Evolutionary conservation across 192 early-diverging fungal genomes (phyloP), one percentile per base, ranked within the genome.

Genomic region (Geranomyces variabilis): DNA sequence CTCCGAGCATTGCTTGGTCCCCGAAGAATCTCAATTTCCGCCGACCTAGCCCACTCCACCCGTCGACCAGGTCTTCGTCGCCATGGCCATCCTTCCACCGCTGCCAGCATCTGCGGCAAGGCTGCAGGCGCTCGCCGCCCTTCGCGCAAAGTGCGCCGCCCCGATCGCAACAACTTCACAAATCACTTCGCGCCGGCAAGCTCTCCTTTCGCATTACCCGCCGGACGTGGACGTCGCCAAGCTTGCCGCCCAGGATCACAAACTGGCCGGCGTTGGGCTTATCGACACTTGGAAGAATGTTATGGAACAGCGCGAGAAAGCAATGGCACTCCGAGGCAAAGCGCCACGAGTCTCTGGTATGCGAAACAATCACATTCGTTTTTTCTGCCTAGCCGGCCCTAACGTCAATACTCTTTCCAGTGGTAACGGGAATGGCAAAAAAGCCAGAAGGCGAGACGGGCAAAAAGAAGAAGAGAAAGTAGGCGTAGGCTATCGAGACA

Each of bases 121-220:
- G 41, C 44, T 64, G 28, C 43, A 41, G n/a, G 63, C 63, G 21
- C 63, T 64, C 12, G 1, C 34, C 34, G 43, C 41, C 31, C 31
- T 64, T 29, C 63, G 63, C 3, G 17, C 58, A 17, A 60, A 64
- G 41, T 46, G 41, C 33, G 15, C 12, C 34, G 15, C 44, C 2
- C 44, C 63, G 41, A 24, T 29, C 58, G 17, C n/a, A n/a, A 44
- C 34, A 29, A 64, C 41, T 29, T 22, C 63, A 64, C 17, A 3
- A 5, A 64, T 64, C n/a, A 29, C n/a, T 6, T 64, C 63, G 2
- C 34, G 63, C 15, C 63, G 63, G 1, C 17, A 19, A 64, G 63
- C 63, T 19, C 36, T 74, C 15, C 48, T 74, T 15, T 60, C 64
- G 21, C 57, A 67, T 44, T 67, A 74, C 62, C 64, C 64, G 22